Conservation (phyloP, 1,284 basidiomycete species). For the Wallemia ichthyophaga region DNA sequence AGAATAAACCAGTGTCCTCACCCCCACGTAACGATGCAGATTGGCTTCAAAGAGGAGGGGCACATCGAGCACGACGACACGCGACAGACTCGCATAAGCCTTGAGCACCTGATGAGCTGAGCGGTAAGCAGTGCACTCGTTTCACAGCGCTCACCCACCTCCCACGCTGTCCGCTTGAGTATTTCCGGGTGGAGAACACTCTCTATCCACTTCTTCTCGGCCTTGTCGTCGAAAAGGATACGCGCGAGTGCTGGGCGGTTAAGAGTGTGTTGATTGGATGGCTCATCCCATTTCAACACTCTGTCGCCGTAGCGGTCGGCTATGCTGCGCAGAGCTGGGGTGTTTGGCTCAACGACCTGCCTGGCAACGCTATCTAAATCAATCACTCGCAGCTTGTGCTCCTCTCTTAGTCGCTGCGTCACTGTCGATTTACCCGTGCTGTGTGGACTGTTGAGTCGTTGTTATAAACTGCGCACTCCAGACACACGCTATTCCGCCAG, state of each 20-base stretch:
- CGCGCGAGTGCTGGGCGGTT: not conserved
- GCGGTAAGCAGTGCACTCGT: not conserved
- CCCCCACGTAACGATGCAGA: not conserved
- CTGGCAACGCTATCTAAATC: not conserved
- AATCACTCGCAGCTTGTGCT: not conserved
- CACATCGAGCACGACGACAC: not conserved
- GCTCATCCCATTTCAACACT: not conserved
- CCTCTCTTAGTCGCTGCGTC: not conserved
- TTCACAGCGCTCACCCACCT: not conserved
- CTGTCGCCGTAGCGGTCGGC: not conserved
- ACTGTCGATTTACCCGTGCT: not conserved
- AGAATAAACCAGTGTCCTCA: not conserved
- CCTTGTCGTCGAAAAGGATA: not conserved
- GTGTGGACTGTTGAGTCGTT: not conserved
- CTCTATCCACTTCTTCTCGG: not conserved
- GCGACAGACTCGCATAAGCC: not conserved
- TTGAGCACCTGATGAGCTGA: not conserved
- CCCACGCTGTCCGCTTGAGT: not conserved
- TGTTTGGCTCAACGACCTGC: not conserved
- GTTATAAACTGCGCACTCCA: not conserved
- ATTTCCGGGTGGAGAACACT: not conserved
- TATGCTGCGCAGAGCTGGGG: not conserved
- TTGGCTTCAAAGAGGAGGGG: not conserved
- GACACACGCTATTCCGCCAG: not conserved
- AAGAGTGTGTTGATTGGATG: not conserved